Evolutionary conservation across 1,139 yeast species (phyloP), one percentile per base, ranked within the genome.

Genomic region (Saccharomyces hybrid): DNA sequence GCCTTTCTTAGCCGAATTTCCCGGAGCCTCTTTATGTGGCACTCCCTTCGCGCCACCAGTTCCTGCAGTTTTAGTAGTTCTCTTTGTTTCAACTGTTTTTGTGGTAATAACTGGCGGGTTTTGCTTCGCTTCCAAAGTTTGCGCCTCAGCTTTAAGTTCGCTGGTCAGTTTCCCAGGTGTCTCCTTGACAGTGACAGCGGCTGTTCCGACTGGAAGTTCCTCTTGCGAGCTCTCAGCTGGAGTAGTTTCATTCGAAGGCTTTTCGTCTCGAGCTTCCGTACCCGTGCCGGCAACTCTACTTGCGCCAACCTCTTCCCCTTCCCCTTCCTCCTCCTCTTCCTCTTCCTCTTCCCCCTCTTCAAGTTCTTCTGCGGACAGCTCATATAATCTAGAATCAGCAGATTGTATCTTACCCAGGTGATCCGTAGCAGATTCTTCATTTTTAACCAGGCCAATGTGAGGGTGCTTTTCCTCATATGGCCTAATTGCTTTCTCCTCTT

Each of bases 331-430:
- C 1, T 31, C 16, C 7, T 32, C 38, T 7, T 49, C 41, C 47
- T 51, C 53, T 25, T 52, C 48, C 26, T 51, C 25, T 38, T n/a
- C 48, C 27, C 3, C 23, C n/a, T 38, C 11, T 38, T 38, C 44
- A 38, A 38, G 44, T 2, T 38, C 48, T 28, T 26, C 32, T 5
- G 48, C 48, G 5, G 48, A 47, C 31, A 47, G n/a, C 13, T 28
- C 32, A 26, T 20, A 47, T 30, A 23, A 1, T 16, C 25, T 50
- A 5, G 47, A 50, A 16, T 28, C 34, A 1, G 32, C 4, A 14
- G 49, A 14, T 48, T 26, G n/a, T 6, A 14, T 48, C 50, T 48
- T 25, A 8, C 25, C 23, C 16, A 26, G 16, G 50, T 46, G 34
- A 34, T 38, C 44, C 6, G 44, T 38, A 38, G 11, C 11, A 1